These are phyloP conservation scores for Arxiozyma bovina DNA, from an alignment of 1,139 yeast genomes.

Conservation along the genomic window DNA sequence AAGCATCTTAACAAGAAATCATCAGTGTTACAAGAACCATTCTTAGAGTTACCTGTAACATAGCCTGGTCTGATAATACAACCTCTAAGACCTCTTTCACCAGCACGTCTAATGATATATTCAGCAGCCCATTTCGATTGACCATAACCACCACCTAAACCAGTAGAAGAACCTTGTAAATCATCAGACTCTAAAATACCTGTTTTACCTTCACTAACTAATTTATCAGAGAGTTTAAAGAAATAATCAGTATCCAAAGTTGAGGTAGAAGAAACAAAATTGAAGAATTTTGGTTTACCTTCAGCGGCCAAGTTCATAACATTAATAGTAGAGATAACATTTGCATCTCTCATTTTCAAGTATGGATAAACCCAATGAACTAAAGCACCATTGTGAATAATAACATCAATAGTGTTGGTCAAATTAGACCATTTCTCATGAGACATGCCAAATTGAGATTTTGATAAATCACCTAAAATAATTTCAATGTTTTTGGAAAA, in stretches of 20 bases:
- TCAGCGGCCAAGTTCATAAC: slow-evolving; percentile 69
- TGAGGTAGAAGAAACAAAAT: slow-evolving; percentile 94
- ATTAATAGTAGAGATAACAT: slow-evolving; percentile 80
- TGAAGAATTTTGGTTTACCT: slow-evolving; percentile 79
- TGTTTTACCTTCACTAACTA: slow-evolving; percentile 51
- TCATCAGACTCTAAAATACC: slow-evolving; percentile 82
- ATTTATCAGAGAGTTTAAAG: slow-evolving; percentile 65
- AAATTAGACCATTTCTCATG: slow-evolving; percentile 50
- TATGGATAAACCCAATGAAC: slow-evolving; percentile 99
- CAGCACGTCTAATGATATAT: slow-evolving; percentile 78
- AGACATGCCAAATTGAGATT: slow-evolving; percentile 61
- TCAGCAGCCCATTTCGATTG: slow-evolving; percentile 98
- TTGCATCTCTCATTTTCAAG: slow-evolving; percentile 81
- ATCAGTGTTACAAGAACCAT: slow-evolving; percentile 90
- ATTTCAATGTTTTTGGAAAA: slow-evolving; percentile 55
- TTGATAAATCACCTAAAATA: slow-evolving; percentile 75
- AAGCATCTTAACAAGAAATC: slow-evolving; percentile 90
- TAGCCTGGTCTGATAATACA: slow-evolving; percentile 93
- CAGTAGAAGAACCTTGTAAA: slow-evolving; percentile 67
- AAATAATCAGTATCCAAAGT: slow-evolving; percentile 78
- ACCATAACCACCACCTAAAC: slow-evolving; percentile 89
- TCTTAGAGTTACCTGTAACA: slow-evolving; percentile 73
- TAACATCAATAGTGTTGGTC: slow-evolving; percentile 57
- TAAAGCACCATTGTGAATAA: slow-evolving; percentile 93
- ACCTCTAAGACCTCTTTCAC: slow-evolving; percentile 76